Conservation (phyloP, 805 yeast genomes). For the Ogataea sp. region DNA sequence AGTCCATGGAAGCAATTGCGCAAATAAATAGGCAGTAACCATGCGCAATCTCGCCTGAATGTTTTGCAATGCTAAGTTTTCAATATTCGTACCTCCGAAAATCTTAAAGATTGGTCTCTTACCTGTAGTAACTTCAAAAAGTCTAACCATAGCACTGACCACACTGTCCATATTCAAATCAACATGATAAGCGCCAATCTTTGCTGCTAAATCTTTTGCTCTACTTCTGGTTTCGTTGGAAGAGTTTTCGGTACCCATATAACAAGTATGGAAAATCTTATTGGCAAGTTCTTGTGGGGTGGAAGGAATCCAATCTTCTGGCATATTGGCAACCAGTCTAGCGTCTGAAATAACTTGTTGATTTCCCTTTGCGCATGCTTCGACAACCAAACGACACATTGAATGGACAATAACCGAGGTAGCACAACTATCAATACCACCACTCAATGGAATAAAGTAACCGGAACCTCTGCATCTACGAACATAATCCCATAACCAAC, state of each 20-base stretch:
- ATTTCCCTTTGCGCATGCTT: slow-evolving; percentile 62
- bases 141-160: slow-evolving; percentile 62
- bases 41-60: slow-evolving; percentile 94
- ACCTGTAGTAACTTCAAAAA: slow-evolving; percentile 88
- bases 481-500: slow-evolving; percentile 98
- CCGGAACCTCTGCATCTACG: slow-evolving; percentile 90
- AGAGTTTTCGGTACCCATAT: slow-evolving; percentile 95
- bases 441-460: slow-evolving; percentile 86
- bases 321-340: slow-evolving; percentile 52
- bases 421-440: slow-evolving; percentile 98
- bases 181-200: slow-evolving; percentile 82
- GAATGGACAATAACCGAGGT: slow-evolving; percentile 91
- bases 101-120: slow-evolving; percentile 82
- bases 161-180: slow-evolving; percentile 87
- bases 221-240: slow-evolving; percentile 79
- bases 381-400: slow-evolving; percentile 82
- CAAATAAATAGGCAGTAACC: slow-evolving; percentile 91
- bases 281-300: slow-evolving; percentile 71
- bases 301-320: slow-evolving; percentile 54
- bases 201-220: slow-evolving; percentile 65
- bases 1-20: slow-evolving; percentile 93
- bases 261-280: slow-evolving; percentile 78
- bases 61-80: slow-evolving; percentile 90
- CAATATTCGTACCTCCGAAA: slow-evolving; percentile 88
- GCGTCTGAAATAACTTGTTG: slow-evolving; percentile 73